Base-by-base conservation (phyloP, 2,329 filamentous ascomycete genomes). In the Epichloe amarillans region DNA sequence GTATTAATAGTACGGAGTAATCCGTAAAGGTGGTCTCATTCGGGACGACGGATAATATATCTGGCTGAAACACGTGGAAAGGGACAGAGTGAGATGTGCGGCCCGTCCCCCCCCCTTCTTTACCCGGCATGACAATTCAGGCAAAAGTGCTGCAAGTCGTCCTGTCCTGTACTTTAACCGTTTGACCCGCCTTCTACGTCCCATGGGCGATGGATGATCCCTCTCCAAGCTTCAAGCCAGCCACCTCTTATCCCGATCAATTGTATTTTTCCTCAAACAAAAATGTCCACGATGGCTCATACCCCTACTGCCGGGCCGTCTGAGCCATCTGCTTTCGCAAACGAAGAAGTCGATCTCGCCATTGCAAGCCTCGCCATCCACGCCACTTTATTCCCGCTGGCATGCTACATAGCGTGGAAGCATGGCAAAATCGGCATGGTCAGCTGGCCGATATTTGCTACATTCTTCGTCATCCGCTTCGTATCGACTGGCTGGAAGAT, bases 401-500 rank as follows among this genome's bases (percentile, higher is more conserved):
- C 23, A 35, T 41, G 36, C 19, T 41, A 19, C n/a, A 41, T 48
- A 36, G 46, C 46, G 37, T 48, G 46, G 46, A 48, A 48, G 19
- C 46, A 48, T 17, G 46, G 37, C 37, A 48, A n/a, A 35, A 5
- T 8, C 17, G 46, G 46, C 11, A 7, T 33, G 6, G 2, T 19
- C 26, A 33, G 46, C 23, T 48, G 46, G 46, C 46, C 46, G 1
- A 7, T 33, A 7, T 11, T 48, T 7, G n/a, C 4, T 3, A 10
- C 26, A 15, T 48, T 10, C 7, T 48, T 48, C 23, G 11, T 41
- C 14, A 23, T 48, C 21, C 21, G 36, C 15, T 48, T 48, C 35
- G 7, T 41, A 21, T 40, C 46, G 7, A 35, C 21, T 7, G 23
- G 37, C n/a, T 48, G 38, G 36, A 21, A 41, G 7, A 48, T 48